Evolutionary conservation across 768 basidiomycete species (phyloP), one percentile per base, ranked within the genome.

Genomic region (Phylloporus sp.): DNA sequence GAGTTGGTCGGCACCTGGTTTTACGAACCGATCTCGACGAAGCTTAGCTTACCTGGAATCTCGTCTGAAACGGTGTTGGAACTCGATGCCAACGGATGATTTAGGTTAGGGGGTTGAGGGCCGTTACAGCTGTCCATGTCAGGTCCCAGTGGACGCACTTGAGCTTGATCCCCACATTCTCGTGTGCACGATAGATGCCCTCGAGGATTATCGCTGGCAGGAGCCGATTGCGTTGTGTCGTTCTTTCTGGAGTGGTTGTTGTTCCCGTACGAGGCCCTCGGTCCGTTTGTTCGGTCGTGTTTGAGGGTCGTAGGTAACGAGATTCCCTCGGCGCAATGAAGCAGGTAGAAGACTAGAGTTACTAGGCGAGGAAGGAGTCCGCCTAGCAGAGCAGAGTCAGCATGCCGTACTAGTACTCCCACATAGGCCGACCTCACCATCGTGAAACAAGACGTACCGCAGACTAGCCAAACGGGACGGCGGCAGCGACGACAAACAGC

Each of bases 221-320:
- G 46, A 61, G 57, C 39, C 60, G 52, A 45, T 61, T 61, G 17
- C 60, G 52, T n/a, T 61, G 61, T 17, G 54, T n/a, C n/a, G n/a
- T 29, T 52, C 60, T 51, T 20, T 57, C 60, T n/a, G 52, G 27
- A 13, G 21, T 29, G 41, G 34, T 39, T n/a, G n/a, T n/a, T 58
- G 26, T 22, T 60, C 24, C 57, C 60, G 21, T 57, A 54, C 10
- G 48, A 15, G 3, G 8, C 27, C 23, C 42, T 15, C 8, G 46
- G 3, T 21, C 54, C 8, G 14, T 46, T 58, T 23, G 29, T 40
- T 50, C 14, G 52, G 15, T 4, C 51, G 61, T 9, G 31, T 36
- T 17, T 44, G 38, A 9, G 53, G 3, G 2, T 61, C 50, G 8
- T 47, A 40, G 20, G 9, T 6, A 15, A 35, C 7, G 0, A 44